These are phyloP conservation scores for Solanum phureja DNA, from an alignment of 257 asterid species.

Conservation along the genomic window DNA sequence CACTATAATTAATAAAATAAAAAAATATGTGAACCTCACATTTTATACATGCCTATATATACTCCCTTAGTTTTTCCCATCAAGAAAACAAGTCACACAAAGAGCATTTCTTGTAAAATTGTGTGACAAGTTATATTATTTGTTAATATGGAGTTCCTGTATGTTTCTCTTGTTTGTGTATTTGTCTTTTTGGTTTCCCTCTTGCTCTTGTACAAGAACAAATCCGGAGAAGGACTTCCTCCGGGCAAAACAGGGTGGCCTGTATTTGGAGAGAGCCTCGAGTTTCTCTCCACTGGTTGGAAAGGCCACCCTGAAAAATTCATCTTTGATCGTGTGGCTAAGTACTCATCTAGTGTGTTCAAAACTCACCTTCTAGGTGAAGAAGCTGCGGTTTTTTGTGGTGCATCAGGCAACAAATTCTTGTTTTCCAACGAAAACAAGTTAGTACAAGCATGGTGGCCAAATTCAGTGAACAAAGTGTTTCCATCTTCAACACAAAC, in stretches of 20 bases:
- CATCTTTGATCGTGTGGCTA: not conserved
- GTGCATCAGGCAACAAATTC: not conserved
- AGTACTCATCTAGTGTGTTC: not conserved
- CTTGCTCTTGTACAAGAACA: not conserved
- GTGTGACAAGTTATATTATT: not conserved
- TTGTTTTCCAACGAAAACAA: not conserved
- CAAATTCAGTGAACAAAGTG: not conserved
- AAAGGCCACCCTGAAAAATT: not conserved
- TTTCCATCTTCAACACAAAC: not conserved
- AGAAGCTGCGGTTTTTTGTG: not conserved
- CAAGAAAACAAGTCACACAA: not conserved
- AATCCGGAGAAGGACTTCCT: not conserved
- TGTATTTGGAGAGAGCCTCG: not conserved
- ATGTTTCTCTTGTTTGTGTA: not conserved
- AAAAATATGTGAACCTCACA: not conserved
- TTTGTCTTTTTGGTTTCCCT: not conserved
- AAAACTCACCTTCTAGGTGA: not conserved
- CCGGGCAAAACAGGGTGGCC: not conserved
- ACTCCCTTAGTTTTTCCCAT: not conserved
- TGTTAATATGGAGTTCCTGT: not conserved
- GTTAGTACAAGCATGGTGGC: not conserved
- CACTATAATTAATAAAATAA: not conserved
- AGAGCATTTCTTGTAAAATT: not conserved
- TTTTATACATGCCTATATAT: not conserved
- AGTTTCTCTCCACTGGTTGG: not conserved